phyloP scores from a whole-genome alignment of 176 grass and related monocot species.

The Hordeum vulgare region DNA sequence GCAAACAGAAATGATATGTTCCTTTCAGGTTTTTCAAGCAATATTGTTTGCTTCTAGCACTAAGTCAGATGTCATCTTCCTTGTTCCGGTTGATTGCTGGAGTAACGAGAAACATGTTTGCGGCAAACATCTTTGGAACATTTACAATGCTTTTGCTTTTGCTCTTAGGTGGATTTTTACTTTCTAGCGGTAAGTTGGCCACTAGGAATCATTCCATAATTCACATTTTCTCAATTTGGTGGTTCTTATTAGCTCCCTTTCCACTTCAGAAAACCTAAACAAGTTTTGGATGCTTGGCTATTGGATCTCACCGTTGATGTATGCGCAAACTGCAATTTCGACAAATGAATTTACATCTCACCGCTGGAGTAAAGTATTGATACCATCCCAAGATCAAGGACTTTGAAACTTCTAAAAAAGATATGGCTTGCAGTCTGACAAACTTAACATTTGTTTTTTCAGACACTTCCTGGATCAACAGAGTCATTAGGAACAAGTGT shows the following conservation, averaged over 20 bases:
- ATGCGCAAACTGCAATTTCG: constrained; percentile 55
- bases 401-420: not conserved
- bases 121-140: constrained; percentile 34
- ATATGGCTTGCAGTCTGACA: not conserved
- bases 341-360: constrained; percentile 42
- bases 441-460: not conserved
- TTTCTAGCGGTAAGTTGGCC: constrained; percentile 42
- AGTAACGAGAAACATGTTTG: constrained; percentile 38
- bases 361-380: constrained; percentile 47
- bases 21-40: constrained; percentile 53
- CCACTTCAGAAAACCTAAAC: constrained; percentile 32
- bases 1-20: not conserved
- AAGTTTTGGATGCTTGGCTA: constrained; percentile 59
- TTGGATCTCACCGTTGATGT: constrained; percentile 52
- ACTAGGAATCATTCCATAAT: not conserved
- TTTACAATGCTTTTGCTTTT: constrained; percentile 29
- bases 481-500: constrained; percentile 37
- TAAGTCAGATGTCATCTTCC: constrained; percentile 56
- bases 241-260: constrained; percentile 1
- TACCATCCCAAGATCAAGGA: not conserved
- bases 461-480: constrained; percentile 26
- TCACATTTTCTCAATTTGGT: not conserved
- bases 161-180: constrained; percentile 50
- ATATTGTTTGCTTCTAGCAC: constrained; percentile 29
- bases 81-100: constrained; percentile 52